Percentiles rank a stretch among this genome's conserved stretches.
phyloP scores from a whole-genome alignment of 2,329 filamentous ascomycete genomes.

The Ascochyta lentis region DNA sequence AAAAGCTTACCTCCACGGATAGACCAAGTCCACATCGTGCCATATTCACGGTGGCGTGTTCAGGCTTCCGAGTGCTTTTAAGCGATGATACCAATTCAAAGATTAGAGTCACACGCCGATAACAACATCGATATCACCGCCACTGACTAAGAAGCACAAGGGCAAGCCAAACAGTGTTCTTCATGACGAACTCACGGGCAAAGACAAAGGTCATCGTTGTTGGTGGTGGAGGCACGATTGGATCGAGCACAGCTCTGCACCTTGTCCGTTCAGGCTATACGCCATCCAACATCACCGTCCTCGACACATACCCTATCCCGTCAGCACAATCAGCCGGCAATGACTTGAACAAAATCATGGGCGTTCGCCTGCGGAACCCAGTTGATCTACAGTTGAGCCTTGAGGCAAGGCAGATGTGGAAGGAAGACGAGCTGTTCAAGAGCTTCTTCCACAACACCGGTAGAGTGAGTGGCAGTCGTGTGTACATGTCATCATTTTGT shows the following conservation, averaged over 20 bases:
- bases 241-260: constrained; percentile 58
- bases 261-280: constrained; percentile 58
- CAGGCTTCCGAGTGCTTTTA: constrained; percentile 17
- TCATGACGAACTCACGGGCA: constrained; percentile 28
- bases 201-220: constrained; percentile 49
- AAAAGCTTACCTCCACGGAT: constrained; percentile 10
- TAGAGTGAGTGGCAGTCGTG: constrained; percentile 22
- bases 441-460: constrained; percentile 57
- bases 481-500: background rate
- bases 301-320: constrained; percentile 56
- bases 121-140: constrained; percentile 14
- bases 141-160: background rate
- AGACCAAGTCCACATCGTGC: constrained; percentile 12
- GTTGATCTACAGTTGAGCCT: constrained; percentile 46
- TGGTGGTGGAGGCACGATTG: constrained; percentile 61
- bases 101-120: constrained; percentile 10
- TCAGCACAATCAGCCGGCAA: constrained; percentile 59
- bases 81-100: constrained; percentile 11
- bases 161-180: background rate
- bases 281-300: constrained; percentile 54
- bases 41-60: constrained; percentile 26
- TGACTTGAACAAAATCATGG: constrained; percentile 59
- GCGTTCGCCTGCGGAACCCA: constrained; percentile 48
- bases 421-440: constrained; percentile 54
- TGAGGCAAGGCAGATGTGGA: constrained; percentile 52